Percentiles rank a stretch among this genome's conserved stretches.
phyloP scores from a whole-genome alignment of 2,329 filamentous ascomycete species.

The Leptodontidium sp. region DNA sequence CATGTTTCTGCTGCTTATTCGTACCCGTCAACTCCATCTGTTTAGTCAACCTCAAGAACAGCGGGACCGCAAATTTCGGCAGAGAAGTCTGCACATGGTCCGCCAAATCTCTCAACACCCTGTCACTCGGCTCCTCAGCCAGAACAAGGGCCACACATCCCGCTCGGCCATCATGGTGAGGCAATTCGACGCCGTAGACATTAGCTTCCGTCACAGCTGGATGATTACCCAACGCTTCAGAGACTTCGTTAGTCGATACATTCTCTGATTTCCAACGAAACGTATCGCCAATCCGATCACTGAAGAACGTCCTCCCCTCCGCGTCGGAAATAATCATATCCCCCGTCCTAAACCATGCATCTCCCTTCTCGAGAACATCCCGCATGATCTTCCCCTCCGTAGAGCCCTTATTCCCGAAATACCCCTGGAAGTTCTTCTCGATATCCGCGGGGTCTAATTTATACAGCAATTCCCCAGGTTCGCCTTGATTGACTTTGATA shows the following conservation, averaged over 20 bases:
- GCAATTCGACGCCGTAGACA: slow-evolving; percentile 83
- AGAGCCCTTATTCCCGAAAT: slow-evolving; percentile 77
- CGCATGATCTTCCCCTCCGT: slow-evolving; percentile 78
- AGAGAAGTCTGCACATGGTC: slow-evolving; percentile 64
- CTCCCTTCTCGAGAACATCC: slow-evolving; percentile 76
- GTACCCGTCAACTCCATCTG: slow-evolving; percentile 77
- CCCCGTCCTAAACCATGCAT: slow-evolving; percentile 86
- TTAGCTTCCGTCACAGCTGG: slow-evolving; percentile 77
- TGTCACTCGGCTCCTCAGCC: slow-evolving; percentile 55
- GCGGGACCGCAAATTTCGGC: slow-evolving; percentile 77
- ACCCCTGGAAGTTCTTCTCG: slow-evolving; percentile 77
- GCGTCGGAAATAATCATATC: slow-evolving; percentile 77
- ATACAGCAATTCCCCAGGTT: slow-evolving; percentile 80
- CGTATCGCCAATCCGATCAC: slow-evolving; percentile 81
- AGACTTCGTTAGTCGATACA: slow-evolving; percentile 82
- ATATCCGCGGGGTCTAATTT: slow-evolving; percentile 72
- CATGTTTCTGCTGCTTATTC: slow-evolving; percentile 87
- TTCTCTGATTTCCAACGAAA: slow-evolving; percentile 87
- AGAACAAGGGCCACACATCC: slow-evolving; percentile 79
- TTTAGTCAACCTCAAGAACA: slow-evolving; percentile 76
- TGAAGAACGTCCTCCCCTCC: slow-evolving; percentile 80
- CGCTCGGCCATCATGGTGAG: slow-evolving; percentile 82
- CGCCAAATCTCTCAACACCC: slow-evolving; percentile 66
- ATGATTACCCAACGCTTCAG: slow-evolving; percentile 75
- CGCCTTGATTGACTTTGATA: slow-evolving; percentile 61